Evolutionary conservation across 2,329 filamentous ascomycete genomes (phyloP).

Genomic region (Cyphellophora europaea): DNA sequence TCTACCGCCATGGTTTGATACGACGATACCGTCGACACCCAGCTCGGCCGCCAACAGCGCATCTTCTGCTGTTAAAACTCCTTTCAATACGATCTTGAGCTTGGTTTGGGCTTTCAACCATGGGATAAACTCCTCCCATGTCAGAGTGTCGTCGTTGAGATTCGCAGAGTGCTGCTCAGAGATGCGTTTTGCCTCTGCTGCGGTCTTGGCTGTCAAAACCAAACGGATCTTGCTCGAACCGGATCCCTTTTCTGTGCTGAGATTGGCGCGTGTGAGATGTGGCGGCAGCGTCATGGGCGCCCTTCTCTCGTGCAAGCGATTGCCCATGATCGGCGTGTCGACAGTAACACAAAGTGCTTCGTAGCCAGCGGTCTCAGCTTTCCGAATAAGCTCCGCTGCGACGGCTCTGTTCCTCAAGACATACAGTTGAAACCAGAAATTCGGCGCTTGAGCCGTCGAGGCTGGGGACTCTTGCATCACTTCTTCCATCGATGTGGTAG

Average conservation of each 20-base stretch:
- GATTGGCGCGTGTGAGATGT: slow-evolving; percentile 35
- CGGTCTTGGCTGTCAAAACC: background rate
- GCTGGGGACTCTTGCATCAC: slow-evolving; percentile 26
- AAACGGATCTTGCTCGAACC: background rate
- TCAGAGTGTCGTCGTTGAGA: slow-evolving; percentile 9
- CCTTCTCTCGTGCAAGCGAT: slow-evolving; percentile 39
- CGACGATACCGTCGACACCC: slow-evolving; percentile 8
- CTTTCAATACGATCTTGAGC: slow-evolving; percentile 17
- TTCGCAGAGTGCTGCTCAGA: background rate
- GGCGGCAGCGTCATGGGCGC: slow-evolving; percentile 26
- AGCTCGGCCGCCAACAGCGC: slow-evolving; percentile 10
- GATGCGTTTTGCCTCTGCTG: background rate
- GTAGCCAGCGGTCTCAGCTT: slow-evolving; percentile 40
- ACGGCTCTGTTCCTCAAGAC: slow-evolving; percentile 40
- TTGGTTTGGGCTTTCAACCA: slow-evolving; percentile 35
- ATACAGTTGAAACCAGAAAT: slow-evolving; percentile 46
- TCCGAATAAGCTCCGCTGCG: slow-evolving; percentile 30
- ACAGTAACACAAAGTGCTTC: slow-evolving; percentile 47
- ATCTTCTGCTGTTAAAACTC: slow-evolving; percentile 15
- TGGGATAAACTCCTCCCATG: slow-evolving; percentile 41
- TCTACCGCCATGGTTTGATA: slow-evolving; percentile 12
- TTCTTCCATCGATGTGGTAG: slow-evolving; percentile 36
- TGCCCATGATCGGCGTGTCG: slow-evolving; percentile 44
- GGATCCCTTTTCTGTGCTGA: slow-evolving; percentile 14
- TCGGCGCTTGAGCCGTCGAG: slow-evolving; percentile 32